phyloP scores from a whole-genome alignment of 2,329 filamentous ascomycete genomes.

The Colletotrichum karsti region DNA sequence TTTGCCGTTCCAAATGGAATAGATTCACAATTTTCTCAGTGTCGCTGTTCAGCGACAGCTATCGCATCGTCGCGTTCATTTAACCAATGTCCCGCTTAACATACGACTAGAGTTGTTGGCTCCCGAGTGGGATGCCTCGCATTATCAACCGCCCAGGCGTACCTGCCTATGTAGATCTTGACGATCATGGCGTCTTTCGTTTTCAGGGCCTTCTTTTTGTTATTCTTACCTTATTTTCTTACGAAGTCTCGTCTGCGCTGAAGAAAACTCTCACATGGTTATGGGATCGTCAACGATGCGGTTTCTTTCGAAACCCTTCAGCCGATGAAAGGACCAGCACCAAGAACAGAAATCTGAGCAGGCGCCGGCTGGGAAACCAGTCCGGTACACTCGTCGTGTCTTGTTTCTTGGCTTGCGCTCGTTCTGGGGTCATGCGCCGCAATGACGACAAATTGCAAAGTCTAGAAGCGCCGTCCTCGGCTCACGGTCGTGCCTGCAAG shows the following conservation, averaged over 20 bases:
- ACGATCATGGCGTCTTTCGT: too few relatives aligned
- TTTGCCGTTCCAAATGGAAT: too few relatives aligned
- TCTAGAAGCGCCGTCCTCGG: slow-evolving; percentile 18
- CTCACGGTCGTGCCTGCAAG: slow-evolving; percentile 11
- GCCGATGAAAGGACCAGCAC: slow-evolving; percentile 31
- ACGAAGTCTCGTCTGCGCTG: slow-evolving; percentile 29
- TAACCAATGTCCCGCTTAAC: too few relatives aligned
- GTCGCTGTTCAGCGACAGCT: too few relatives aligned
- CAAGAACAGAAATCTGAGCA: slow-evolving; percentile 47
- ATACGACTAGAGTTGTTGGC: too few relatives aligned
- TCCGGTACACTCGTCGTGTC: slow-evolving; percentile 5
- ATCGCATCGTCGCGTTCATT: too few relatives aligned
- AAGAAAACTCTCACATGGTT: slow-evolving; percentile 32
- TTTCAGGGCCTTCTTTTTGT: too few relatives aligned
- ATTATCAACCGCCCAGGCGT: too few relatives aligned
- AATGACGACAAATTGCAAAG: slow-evolving; percentile 33
- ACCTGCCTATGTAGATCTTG: too few relatives aligned
- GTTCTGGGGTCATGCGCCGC: slow-evolving; percentile 27
- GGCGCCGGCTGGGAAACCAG: slow-evolving; percentile 18
- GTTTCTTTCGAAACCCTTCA: slow-evolving; percentile 19
- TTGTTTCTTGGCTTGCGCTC: neutral
- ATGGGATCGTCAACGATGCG: slow-evolving; percentile 24
- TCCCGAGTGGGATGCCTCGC: neutral
- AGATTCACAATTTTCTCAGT: too few relatives aligned
- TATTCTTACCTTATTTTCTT: neutral